Evolutionary conservation across 176 grass and related monocot genomes (phyloP).

Genomic region (Neostapfia colusana): DNA sequence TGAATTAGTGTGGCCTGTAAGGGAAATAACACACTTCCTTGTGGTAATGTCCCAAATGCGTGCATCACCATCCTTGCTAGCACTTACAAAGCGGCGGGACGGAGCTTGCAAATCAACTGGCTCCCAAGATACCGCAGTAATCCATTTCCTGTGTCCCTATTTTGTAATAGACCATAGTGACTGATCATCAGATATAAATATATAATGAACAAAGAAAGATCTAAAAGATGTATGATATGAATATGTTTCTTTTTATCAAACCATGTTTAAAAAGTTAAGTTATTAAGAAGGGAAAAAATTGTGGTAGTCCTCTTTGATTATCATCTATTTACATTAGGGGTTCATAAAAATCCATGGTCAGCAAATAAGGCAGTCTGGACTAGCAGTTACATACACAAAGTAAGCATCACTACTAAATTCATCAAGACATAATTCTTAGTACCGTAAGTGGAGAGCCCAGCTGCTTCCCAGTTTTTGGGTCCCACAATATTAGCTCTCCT

Average conservation of each 20-base stretch:
- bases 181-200: constrained; percentile 9
- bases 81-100: constrained; percentile 81
- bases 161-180: constrained; percentile 7
- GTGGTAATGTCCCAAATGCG: constrained; percentile 80
- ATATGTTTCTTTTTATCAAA: constrained; percentile 21
- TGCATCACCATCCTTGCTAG: constrained; percentile 98
- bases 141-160: constrained; percentile 96
- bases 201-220: background rate
- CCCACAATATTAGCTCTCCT: constrained; percentile 86
- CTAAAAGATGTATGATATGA: background rate
- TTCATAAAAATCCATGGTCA: constrained; percentile 6
- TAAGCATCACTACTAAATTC: background rate
- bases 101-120: constrained; percentile 90
- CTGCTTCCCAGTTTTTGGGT: constrained; percentile 89
- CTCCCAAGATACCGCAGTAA: constrained; percentile 95
- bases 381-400: background rate
- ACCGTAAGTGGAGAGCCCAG: constrained; percentile 67
- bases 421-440: constrained; percentile 4
- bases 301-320: background rate
- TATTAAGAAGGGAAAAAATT: background rate
- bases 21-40: constrained; percentile 76
- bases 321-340: constrained; percentile 8
- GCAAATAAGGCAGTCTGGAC: background rate
- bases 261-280: background rate
- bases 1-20: constrained; percentile 83